Percentiles rank a stretch among this genome's conserved stretches.
Evolutionary conservation across 2,329 filamentous ascomycete genomes (phyloP).

Genomic region (Aspergillus novofumigatus): DNA sequence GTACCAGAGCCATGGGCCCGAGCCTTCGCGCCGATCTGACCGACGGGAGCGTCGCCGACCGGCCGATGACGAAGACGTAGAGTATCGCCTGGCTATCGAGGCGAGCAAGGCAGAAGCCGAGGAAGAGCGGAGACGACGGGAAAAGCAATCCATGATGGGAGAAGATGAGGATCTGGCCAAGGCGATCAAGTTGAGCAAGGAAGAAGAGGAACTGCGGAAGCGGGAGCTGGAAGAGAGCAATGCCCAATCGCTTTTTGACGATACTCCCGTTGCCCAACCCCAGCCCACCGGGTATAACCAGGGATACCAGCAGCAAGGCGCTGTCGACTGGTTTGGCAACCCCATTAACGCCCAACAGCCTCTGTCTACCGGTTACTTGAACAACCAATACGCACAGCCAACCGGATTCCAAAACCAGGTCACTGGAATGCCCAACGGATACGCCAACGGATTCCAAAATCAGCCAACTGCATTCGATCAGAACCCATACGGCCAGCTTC

Average conservation of each 20-base stretch:
- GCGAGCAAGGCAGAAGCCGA: constrained; percentile 94
- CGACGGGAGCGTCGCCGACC: constrained; percentile 49
- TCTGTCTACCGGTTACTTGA: constrained; percentile 64
- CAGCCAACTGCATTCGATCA: constrained; percentile 69
- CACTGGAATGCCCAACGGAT: constrained; percentile 67
- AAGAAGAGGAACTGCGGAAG: constrained; percentile 79
- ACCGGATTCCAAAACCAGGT: constrained; percentile 64
- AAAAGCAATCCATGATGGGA: constrained; percentile 49
- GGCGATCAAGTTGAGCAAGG: constrained; percentile 90
- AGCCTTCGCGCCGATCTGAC: constrained; percentile 34
- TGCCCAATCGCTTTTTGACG: constrained; percentile 82
- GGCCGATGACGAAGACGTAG: constrained; percentile 78
- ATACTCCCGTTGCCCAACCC: constrained; percentile 64
- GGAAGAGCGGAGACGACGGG: constrained; percentile 74
- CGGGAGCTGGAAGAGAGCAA: constrained; percentile 84
- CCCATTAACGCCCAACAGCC: constrained; percentile 74
- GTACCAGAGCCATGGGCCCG: constrained; percentile 41
- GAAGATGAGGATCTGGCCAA: constrained; percentile 92
- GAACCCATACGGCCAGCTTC: constrained; percentile 39
- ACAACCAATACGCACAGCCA: constrained; percentile 68
- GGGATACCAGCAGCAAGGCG: constrained; percentile 93
- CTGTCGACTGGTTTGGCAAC: constrained; percentile 97
- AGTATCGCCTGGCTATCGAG: constrained; percentile 86
- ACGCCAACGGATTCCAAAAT: constrained; percentile 62
- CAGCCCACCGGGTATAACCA: constrained; percentile 91